phyloP scores from a whole-genome alignment of 2,329 filamentous ascomycete species.

The Chaetothyriales sp. region DNA sequence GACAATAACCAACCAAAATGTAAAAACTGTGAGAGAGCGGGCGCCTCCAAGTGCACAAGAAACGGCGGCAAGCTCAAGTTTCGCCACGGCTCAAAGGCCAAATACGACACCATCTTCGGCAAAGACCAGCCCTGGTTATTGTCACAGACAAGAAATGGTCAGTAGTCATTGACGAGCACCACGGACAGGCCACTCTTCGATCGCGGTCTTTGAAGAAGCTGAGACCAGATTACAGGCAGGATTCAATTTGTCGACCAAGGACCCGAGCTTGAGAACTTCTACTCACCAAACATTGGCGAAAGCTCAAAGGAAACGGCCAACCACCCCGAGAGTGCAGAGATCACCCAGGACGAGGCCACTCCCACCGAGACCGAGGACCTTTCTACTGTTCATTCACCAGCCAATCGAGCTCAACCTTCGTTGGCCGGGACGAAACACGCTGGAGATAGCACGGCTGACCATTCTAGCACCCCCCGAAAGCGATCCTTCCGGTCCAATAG shows the following conservation, averaged over 20 bases:
- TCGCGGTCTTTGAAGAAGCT: background rate
- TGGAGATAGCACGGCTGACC: background rate
- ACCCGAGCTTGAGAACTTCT: slow-evolving; percentile 17
- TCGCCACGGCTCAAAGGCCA: slow-evolving; percentile 15
- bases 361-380: background rate
- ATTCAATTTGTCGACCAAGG: slow-evolving; percentile 17
- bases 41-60: slow-evolving; percentile 12
- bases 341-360: background rate
- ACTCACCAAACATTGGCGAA: slow-evolving; percentile 12
- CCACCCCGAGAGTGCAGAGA: background rate
- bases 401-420: background rate
- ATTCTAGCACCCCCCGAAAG: background rate
- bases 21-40: slow-evolving; percentile 14
- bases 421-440: background rate
- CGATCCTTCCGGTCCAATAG: background rate
- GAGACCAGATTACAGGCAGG: slow-evolving; percentile 7
- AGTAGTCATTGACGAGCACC: slow-evolving; percentile 9
- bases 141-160: slow-evolving; percentile 17
- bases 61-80: slow-evolving; percentile 15
- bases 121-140: slow-evolving; percentile 17
- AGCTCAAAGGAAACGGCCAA: background rate
- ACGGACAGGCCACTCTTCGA: background rate
- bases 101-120: slow-evolving; percentile 15
- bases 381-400: background rate
- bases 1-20: slow-evolving; percentile 15